These are phyloP conservation scores for Rutidosis leptorrhynchoides DNA, from an alignment of 129 eudicot species.

Conservation along the genomic window DNA sequence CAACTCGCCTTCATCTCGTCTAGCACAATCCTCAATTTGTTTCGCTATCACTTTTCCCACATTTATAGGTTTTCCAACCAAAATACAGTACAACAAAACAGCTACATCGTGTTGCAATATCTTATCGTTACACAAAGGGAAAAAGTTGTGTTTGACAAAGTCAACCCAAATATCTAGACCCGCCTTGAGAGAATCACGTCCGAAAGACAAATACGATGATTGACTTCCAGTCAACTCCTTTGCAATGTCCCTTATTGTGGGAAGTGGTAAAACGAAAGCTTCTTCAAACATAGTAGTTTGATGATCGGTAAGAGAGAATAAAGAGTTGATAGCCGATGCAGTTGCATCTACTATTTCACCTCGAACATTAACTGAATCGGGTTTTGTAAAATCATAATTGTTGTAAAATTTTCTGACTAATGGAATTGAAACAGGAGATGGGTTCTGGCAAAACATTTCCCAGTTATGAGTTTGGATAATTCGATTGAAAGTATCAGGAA, in stretches of 20 bases:
- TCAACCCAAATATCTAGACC: neutral
- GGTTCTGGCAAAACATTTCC: constrained; percentile 6
- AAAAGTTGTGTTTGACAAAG: neutral
- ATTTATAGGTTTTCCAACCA: neutral
- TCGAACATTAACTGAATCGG: neutral
- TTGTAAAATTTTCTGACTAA: neutral
- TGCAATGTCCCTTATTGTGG: neutral
- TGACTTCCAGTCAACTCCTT: neutral
- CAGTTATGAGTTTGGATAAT: neutral
- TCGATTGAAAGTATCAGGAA: neutral
- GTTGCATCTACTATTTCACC: neutral
- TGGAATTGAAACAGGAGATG: neutral
- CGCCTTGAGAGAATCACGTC: neutral
- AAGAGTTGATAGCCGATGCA: constrained; percentile 6
- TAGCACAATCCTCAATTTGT: neutral
- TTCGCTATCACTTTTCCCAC: constrained; percentile 7
- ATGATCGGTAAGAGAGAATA: neutral
- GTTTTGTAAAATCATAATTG: neutral
- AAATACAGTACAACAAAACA: neutral
- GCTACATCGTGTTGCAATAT: neutral
- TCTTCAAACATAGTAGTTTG: neutral
- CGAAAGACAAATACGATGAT: neutral
- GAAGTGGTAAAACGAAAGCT: neutral
- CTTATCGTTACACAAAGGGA: neutral
- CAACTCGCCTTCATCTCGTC: neutral